Evolutionary conservation across 805 yeast genomes (phyloP).

Genomic region (Kodamaea lidongshanica): DNA sequence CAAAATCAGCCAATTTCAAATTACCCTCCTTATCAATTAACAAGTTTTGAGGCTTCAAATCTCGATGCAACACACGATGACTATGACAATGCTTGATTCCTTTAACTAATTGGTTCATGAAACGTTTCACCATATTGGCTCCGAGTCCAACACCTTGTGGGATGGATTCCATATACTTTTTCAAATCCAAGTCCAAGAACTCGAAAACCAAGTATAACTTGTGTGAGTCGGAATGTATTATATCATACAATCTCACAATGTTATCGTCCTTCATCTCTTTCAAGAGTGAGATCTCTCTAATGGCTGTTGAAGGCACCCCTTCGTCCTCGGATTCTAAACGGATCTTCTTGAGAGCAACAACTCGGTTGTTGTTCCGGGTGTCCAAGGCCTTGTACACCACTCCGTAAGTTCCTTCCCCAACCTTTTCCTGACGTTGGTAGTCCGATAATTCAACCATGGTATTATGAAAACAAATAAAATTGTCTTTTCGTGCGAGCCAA

Average conservation of each 20-base stretch:
- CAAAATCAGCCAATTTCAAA: slow-evolving; percentile 65
- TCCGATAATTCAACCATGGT: slow-evolving; percentile 82
- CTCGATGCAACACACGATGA: slow-evolving; percentile 91
- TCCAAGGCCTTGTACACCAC: slow-evolving; percentile 96
- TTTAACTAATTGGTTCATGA: slow-evolving; percentile 84
- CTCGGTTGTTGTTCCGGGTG: slow-evolving; percentile 80
- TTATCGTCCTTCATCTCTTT: slow-evolving; percentile 93
- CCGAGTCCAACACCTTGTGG: slow-evolving; percentile 90
- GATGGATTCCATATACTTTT: slow-evolving; percentile 93
- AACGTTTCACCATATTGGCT: slow-evolving; percentile 82
- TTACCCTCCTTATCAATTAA: slow-evolving; percentile 94
- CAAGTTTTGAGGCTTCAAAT: slow-evolving; percentile 92
- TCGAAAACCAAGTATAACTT: slow-evolving; percentile 91
- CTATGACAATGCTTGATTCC: slow-evolving; percentile 93
- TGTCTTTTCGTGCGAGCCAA: background rate
- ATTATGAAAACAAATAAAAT: background rate
- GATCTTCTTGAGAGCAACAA: slow-evolving; percentile 93
- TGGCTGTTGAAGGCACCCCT: slow-evolving; percentile 98
- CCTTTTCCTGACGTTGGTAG: slow-evolving; percentile 89
- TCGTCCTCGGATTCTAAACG: slow-evolving; percentile 95
- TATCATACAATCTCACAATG: slow-evolving; percentile 85
- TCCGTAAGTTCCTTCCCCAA: slow-evolving; percentile 98
- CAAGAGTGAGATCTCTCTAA: slow-evolving; percentile 88
- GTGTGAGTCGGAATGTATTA: slow-evolving; percentile 90
- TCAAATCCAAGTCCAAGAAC: slow-evolving; percentile 87